Evolutionary conservation across 192 early-diverging fungal genomes (phyloP).

Genomic region (Coemansia umbellata): DNA sequence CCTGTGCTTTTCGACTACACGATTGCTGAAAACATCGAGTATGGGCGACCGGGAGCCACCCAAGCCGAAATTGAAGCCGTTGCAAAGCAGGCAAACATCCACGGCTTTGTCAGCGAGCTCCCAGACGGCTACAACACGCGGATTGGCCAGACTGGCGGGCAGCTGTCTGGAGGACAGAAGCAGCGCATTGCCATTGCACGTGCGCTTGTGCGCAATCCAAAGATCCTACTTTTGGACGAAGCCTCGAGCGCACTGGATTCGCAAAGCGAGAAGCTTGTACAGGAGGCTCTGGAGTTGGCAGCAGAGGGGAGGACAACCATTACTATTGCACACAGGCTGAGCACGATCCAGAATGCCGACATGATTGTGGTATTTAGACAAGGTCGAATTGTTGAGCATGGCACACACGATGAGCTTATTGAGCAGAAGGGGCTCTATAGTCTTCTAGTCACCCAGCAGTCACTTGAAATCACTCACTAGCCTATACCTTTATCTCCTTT

Average conservation of each 20-base stretch:
- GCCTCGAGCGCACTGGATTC: slow-evolving; percentile 82
- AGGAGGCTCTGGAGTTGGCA: slow-evolving; percentile 69
- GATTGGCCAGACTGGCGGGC: slow-evolving; percentile 64
- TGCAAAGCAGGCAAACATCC: slow-evolving; percentile 60
- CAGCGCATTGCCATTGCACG: slow-evolving; percentile 72
- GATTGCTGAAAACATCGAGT: slow-evolving; percentile 86
- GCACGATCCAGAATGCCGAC: slow-evolving; percentile 83
- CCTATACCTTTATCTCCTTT: background rate
- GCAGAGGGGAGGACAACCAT: slow-evolving; percentile 73
- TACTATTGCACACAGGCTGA: slow-evolving; percentile 69
- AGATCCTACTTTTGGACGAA: slow-evolving; percentile 78
- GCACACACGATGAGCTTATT: slow-evolving; percentile 65
- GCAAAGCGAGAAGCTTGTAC: slow-evolving; percentile 74
- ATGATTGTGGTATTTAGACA: slow-evolving; percentile 64
- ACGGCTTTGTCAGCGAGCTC: slow-evolving; percentile 53
- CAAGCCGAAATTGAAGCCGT: slow-evolving; percentile 58
- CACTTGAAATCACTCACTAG: slow-evolving; percentile 46
- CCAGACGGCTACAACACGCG: slow-evolving; percentile 62
- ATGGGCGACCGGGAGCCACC: slow-evolving; percentile 56
- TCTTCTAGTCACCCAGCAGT: slow-evolving; percentile 63
- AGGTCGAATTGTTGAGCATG: slow-evolving; percentile 64
- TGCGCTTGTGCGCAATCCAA: slow-evolving; percentile 62
- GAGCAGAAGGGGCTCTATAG: slow-evolving; percentile 58
- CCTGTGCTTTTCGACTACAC: slow-evolving; percentile 85
- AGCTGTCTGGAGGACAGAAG: slow-evolving; percentile 65